phyloP scores from a whole-genome alignment of 2,329 filamentous ascomycete genomes.

The Talaromyces albobiverticillius region DNA sequence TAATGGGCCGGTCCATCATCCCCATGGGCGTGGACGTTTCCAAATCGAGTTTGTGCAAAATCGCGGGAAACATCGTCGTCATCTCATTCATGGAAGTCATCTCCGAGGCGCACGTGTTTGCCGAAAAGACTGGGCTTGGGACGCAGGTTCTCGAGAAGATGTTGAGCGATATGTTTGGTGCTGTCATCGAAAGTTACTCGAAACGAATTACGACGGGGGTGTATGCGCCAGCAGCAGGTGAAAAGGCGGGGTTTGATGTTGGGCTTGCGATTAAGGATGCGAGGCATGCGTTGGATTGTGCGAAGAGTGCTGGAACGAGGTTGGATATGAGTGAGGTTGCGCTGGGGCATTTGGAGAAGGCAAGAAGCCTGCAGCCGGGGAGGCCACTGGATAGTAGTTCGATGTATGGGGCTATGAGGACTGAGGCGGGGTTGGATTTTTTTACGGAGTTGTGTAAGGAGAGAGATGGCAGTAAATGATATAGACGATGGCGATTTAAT shows the following conservation, averaged over 20 bases:
- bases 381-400: neutral
- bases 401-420: neutral
- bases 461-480: neutral
- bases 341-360: neutral
- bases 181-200: neutral
- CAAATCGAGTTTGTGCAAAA: neutral
- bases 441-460: neutral
- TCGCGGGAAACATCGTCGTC: neutral
- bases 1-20: neutral
- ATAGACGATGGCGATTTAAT: too few species aligned
- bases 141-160: neutral
- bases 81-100: neutral
- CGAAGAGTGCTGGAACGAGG: neutral
- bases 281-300: neutral
- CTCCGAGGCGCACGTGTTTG: neutral
- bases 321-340: neutral
- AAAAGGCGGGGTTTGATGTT: neutral
- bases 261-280: neutral
- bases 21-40: neutral
- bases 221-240: neutral
- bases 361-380: neutral
- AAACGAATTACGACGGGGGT: neutral
- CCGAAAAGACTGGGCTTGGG: neutral
- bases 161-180: neutral
- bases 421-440: neutral